These are phyloP conservation scores for Diplosphaera chodatii DNA, from an alignment of 139 green algal genomes.

Conservation along the genomic window DNA sequence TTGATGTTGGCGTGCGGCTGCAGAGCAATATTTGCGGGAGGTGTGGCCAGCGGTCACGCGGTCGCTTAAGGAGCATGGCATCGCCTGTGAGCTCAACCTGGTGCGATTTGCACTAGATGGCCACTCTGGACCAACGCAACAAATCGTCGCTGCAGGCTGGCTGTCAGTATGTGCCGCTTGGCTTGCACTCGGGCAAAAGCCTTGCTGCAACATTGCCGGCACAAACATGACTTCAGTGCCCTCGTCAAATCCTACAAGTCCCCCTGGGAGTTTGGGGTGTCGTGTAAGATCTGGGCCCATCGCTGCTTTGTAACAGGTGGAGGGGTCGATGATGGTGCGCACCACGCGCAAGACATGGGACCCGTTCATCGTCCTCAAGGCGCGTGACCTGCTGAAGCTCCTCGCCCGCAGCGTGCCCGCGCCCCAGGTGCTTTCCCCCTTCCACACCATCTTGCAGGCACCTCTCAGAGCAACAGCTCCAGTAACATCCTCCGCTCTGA, in stretches of 20 bases:
- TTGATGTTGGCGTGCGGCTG: neutral
- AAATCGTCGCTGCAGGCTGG: neutral
- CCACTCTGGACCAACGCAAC: too few relatives aligned
- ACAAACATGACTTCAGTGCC: too few relatives aligned
- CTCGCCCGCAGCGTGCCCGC: constrained; percentile 89
- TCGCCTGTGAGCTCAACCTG: constrained; percentile 94
- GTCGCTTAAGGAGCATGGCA: constrained; percentile 78
- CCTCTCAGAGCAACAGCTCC: too few relatives aligned
- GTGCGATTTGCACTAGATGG: constrained; percentile 34
- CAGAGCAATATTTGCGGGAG: constrained; percentile 96
- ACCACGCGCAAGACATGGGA: constrained; percentile 99
- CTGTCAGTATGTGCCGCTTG: neutral
- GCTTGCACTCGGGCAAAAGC: too few relatives aligned
- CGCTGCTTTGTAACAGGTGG: constrained; percentile 35
- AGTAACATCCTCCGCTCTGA: too few relatives aligned
- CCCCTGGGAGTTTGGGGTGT: too few relatives aligned
- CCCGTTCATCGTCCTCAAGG: constrained; percentile 98
- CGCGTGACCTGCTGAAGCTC: constrained; percentile 97
- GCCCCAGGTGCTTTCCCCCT: constrained; percentile 47
- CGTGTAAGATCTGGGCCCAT: too few relatives aligned
- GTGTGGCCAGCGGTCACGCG: constrained; percentile 89
- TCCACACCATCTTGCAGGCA: neutral
- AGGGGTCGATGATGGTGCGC: constrained; percentile 94
- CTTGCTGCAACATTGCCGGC: too few relatives aligned
- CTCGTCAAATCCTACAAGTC: too few relatives aligned